Base-by-base conservation (phyloP, 2,329 filamentous ascomycete genomes). In the Ophiostoma perfectum region DNA sequence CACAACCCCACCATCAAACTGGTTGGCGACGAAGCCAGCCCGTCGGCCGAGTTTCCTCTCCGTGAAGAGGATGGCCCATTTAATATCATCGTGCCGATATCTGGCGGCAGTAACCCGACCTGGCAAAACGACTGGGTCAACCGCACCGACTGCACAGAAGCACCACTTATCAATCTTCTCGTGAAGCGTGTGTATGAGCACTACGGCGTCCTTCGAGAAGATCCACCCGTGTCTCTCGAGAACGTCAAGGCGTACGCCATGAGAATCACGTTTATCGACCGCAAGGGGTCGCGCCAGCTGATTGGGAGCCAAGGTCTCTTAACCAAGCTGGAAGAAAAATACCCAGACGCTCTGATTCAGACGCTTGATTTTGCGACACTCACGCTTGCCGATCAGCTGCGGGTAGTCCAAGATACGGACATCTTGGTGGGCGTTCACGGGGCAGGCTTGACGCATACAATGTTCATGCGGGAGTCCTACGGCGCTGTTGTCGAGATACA, bases 381-480 rank as follows among this genome's bases (percentile, higher is more conserved):
- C n/a, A 66, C 78, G 6, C 76, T 82, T 58, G 47, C 66, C 0
- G 74, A 79, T 45, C 80, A 81, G 72, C 60, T 81, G 5, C 67
- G 70, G 8, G 49, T 79, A 1, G 74, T 76, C 9, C 76, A 74
- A 14, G 72, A 73, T 39, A 80, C 80, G 0, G 79, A 81, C 69
- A 71, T 81, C 16, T 74, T 82, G 8, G 76, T 81, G 5, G 80
- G 80, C 42, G 77, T 80, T 1, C 80, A 82, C 72, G 81, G 80
- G 58, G 79, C 80, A 0, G 80, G 78, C 0, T 73, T 82, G 16
- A 79, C 80, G 4, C 79, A 81, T 70, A 71, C 72, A 1, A 76
- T 82, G 71, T 82, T 81, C 68, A 74, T 81, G 70, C 73, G 74
- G 36, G 47, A 52, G 4, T 72, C 73, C 5, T 75, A 74, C 0